These are phyloP conservation scores for Diophrys appendiculata DNA, from an alignment of 73 alveolate genomes.

Conservation along the genomic window DNA sequence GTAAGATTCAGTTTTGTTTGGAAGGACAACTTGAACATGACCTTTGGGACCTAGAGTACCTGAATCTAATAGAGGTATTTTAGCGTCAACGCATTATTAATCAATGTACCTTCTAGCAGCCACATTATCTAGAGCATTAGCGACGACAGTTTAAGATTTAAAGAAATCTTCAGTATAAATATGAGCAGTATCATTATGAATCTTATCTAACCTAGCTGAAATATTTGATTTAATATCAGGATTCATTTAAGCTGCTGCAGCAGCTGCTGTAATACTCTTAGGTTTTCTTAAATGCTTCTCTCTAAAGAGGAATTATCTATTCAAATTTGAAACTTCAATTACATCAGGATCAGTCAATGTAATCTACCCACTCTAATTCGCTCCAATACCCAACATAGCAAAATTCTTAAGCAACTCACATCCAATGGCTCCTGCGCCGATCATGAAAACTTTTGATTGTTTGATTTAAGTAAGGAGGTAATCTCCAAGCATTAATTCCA, in stretches of 20 bases:
- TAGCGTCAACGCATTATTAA: slow-evolving; percentile 78
- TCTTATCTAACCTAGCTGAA: slow-evolving; percentile 87
- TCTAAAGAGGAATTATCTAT: slow-evolving; percentile 90
- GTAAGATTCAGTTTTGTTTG: slow-evolving; percentile 90
- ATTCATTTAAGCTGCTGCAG: slow-evolving; percentile 91
- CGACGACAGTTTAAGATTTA: slow-evolving; percentile 69
- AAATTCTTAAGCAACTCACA: slow-evolving; percentile 92
- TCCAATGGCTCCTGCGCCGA: slow-evolving; percentile 97
- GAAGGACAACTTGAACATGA: slow-evolving; percentile 89
- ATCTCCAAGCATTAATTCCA: slow-evolving; percentile 66
- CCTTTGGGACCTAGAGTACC: slow-evolving; percentile 98
- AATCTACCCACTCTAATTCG: slow-evolving; percentile 75
- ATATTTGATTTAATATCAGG: slow-evolving; percentile 75
- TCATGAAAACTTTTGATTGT: slow-evolving; percentile 77
- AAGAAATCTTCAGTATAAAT: slow-evolving; percentile 82
- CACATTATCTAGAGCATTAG: slow-evolving; percentile 94
- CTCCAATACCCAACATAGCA: slow-evolving; percentile 90
- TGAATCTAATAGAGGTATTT: slow-evolving; percentile 84
- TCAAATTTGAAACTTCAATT: slow-evolving; percentile 90
- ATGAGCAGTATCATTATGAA: slow-evolving; percentile 84
- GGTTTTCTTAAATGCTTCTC: slow-evolving; percentile 93
- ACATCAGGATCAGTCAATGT: slow-evolving; percentile 94
- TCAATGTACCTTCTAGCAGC: slow-evolving; percentile 94
- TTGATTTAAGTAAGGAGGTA: slow-evolving; percentile 58
- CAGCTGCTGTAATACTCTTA: slow-evolving; percentile 93